These are phyloP conservation scores for Climacium dendroides DNA, from an alignment of 225 moss, liverwort and hornwort genomes.

Conservation along the genomic window DNA sequence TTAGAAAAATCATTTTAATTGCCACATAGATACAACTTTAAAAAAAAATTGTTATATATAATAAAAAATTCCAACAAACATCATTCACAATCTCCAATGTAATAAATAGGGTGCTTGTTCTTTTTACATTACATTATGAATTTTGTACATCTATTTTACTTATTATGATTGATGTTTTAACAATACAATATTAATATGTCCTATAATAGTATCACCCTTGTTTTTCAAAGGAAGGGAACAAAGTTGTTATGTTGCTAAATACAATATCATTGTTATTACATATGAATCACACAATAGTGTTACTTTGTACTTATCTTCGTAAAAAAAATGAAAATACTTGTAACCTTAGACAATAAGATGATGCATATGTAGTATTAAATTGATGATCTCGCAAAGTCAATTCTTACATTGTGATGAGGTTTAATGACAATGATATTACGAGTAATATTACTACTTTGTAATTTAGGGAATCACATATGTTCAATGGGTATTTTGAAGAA, in stretches of 20 bases:
- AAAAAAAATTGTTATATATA: not conserved
- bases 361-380: not conserved
- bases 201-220: no score
- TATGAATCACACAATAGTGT: not conserved
- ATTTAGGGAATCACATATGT: accelerated
- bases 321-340: not conserved
- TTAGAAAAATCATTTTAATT: not conserved
- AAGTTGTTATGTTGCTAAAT: not conserved
- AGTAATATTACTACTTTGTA: not conserved
- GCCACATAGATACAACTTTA: not conserved
- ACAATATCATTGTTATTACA: not conserved
- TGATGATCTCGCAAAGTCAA: accelerated
- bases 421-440: accelerated
- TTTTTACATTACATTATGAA: not conserved
- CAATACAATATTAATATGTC: not conserved
- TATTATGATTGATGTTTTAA: not conserved
- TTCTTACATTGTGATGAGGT: not conserved
- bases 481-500: not conserved
- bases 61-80: not conserved
- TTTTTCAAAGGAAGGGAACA: not conserved
- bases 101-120: not conserved
- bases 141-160: accelerated
- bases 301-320: not conserved
- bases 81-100: accelerated
- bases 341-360: not conserved